Base-by-base conservation (phyloP, 2,329 filamentous ascomycete species). In the Amesomyces nigricolor region DNA sequence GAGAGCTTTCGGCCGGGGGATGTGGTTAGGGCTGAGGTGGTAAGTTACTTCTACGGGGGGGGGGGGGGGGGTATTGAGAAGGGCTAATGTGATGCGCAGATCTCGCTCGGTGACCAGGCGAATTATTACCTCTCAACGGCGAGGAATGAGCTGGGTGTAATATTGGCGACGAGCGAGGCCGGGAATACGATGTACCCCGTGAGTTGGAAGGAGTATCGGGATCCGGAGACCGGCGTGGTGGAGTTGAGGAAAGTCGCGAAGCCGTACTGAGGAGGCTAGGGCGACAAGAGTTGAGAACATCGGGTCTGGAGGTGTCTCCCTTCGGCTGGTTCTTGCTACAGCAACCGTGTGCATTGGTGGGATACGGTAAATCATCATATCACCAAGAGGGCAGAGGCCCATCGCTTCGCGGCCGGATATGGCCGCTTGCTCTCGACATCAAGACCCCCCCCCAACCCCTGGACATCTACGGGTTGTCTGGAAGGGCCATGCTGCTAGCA, bases 71-170 rank as follows among this genome's bases (percentile, higher is more conserved):
- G 19, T 19, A n/a, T 47, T 19, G n/a, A 13, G 29, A 22, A 11
- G 42, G 32, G 49, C 32, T 38, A 47, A 16, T 22, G 22, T 5
- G 22, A 51, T 56, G 37, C 9, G 9, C 48, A 87, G 85, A 94
- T 95, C 56, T 94, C 88, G 7, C 73, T 97, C 13, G 94, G 94
- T 38, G 94, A 99, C 68, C 91, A 97, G 73, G 85, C 88, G 49
- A 95, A 89, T 66, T 99, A 97, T 70, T 99, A 96, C 70, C 79
- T 95, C n/a, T 88, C 86, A 26, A 99, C 94, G 1, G 90, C 91
- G 29, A 83, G 83, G 63, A 97, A 99, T 71, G 88, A 95, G 68
- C 78, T 95, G 40, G 94, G 94, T 2, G 92, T 97, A 56, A 88
- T 99, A 39, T 89, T 97, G 84, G 94, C 92, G 9, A 86, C 82